Conservation (phyloP, 768 basidiomycete species). For the Rhizopogon vinicolor region DNA sequence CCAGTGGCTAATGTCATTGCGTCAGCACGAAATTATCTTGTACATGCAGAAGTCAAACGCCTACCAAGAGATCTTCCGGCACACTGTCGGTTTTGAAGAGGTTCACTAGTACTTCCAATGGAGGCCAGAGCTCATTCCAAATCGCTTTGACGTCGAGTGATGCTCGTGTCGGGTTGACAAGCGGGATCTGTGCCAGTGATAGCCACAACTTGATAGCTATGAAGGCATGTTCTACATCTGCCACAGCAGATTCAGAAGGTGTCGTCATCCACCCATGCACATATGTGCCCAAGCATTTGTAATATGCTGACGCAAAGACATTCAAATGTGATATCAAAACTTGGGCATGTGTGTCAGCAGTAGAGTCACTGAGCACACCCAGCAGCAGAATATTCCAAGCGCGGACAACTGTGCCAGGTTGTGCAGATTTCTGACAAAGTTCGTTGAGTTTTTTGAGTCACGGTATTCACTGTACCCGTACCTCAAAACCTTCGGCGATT, state of each 20-base stretch:
- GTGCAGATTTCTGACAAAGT: constrained; percentile 29
- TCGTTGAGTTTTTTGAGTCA: neutral
- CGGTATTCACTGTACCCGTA: constrained; percentile 26
- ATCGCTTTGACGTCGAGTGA: constrained; percentile 31
- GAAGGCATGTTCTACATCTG: constrained; percentile 66
- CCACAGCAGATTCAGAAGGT: constrained; percentile 39
- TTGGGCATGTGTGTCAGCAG: constrained; percentile 14
- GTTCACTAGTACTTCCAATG: constrained; percentile 52
- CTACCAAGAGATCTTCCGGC: constrained; percentile 29
- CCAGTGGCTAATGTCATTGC: constrained; percentile 39
- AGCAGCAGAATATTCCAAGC: constrained; percentile 65
- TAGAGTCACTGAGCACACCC: constrained; percentile 41
- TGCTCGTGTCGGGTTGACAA: neutral
- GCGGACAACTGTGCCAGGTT: constrained; percentile 38
- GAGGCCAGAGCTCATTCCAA: constrained; percentile 79
- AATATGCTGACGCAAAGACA: constrained; percentile 45
- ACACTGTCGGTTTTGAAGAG: constrained; percentile 45
- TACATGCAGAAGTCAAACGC: neutral
- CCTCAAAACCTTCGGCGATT: constrained; percentile 23
- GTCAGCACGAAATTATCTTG: neutral
- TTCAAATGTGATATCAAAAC: constrained; percentile 48
- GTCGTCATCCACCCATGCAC: constrained; percentile 28
- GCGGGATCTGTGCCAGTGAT: constrained; percentile 41
- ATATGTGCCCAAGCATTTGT: constrained; percentile 38
- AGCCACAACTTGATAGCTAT: constrained; percentile 71